Conservation (phyloP, 2,329 filamentous ascomycete genomes). For the Trichoderma citrinoviride region DNA sequence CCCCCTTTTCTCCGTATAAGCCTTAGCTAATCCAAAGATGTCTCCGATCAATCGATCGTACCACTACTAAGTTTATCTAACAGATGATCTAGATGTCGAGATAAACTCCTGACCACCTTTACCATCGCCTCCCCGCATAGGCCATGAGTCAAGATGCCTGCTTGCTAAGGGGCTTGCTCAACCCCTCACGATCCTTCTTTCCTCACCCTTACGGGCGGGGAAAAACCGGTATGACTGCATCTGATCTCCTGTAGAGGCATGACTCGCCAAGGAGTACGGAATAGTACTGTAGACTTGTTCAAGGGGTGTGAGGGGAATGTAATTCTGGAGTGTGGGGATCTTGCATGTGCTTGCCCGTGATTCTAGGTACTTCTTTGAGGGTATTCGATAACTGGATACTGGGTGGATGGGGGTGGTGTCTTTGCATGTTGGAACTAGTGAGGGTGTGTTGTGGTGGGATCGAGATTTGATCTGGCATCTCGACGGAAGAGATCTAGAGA, state of each 20-base stretch:
- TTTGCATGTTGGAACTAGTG: neutral
- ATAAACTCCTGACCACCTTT: neutral
- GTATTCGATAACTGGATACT: neutral
- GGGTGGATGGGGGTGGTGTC: no score
- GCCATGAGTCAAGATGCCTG: neutral
- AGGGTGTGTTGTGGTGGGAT: neutral
- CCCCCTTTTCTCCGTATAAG: no score
- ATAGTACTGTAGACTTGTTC: no score
- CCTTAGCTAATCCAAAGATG: no score
- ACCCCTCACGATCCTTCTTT: neutral
- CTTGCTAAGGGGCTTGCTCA: no score
- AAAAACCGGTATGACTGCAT: neutral
- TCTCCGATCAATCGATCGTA: no score
- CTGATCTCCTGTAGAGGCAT: neutral
- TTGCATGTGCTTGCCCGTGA: no score
- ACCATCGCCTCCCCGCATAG: neutral
- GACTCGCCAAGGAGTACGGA: constrained; percentile 8
- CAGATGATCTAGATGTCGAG: no score
- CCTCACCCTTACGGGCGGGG: neutral
- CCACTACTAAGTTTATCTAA: no score
- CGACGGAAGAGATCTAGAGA: no score
- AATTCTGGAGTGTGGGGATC: no score
- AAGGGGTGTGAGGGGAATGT: no score
- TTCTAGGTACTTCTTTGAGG: neutral
- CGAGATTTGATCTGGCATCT: neutral